Conservation (phyloP, 2,329 filamentous ascomycete genomes). For the Beauveria sp. region DNA sequence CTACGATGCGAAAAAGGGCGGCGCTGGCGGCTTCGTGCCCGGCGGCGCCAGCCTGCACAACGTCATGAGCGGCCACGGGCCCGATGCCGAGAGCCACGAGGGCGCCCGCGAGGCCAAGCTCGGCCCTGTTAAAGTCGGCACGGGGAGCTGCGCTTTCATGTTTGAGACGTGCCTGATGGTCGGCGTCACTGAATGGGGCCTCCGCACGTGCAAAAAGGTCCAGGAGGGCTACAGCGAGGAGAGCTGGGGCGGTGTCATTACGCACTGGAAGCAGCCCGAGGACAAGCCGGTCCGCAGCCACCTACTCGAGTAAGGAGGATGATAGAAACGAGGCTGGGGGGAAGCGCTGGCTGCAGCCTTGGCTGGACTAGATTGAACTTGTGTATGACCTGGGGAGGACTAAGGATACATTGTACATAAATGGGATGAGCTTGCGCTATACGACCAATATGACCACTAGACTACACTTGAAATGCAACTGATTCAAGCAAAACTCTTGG, state of each 20-base stretch:
- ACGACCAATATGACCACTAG: conserved; percentile 3
- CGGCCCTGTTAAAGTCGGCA: conserved; percentile 49
- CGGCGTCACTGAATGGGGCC: conserved; percentile 64
- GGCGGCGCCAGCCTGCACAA: conserved; percentile 60
- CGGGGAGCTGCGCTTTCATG: conserved; percentile 59
- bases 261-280: conserved; percentile 48
- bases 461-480: not conserved
- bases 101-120: conserved; percentile 48
- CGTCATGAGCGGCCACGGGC: conserved; percentile 61
- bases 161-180: conserved; percentile 64
- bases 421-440: not conserved
- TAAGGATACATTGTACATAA: conserved; percentile 2
- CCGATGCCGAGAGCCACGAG: conserved; percentile 49
- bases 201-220: conserved; percentile 49
- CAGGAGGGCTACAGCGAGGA: conserved; percentile 68
- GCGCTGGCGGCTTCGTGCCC: conserved; percentile 46
- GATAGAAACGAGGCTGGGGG: not conserved
- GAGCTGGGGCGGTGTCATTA: conserved; percentile 66
- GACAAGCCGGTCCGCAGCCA: conserved; percentile 23
- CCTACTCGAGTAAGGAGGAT: conserved; percentile 12
- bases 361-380: too few relatives aligned
- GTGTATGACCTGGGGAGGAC: not conserved
- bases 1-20: conserved; percentile 56
- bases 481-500: not conserved
- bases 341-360: too few relatives aligned